Conservation (phyloP, 371 early-diverging fungal genomes). For the Rhizopus arrhizus region DNA sequence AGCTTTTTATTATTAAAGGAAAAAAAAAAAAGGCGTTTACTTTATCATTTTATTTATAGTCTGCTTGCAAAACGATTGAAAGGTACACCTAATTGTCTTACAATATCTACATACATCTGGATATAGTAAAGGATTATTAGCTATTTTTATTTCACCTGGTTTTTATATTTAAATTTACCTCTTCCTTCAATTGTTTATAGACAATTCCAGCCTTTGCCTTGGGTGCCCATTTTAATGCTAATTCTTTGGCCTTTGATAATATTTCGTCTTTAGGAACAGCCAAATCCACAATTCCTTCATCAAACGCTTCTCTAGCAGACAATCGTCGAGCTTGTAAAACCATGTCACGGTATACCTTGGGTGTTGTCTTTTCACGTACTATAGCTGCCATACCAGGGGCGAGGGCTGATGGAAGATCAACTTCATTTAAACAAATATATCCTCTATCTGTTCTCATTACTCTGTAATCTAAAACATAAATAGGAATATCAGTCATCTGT, state of each 20-base stretch:
- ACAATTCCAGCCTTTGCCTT: conserved; percentile 55
- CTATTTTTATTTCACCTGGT: background rate
- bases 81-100: conserved; percentile 25
- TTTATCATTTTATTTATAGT: conserved; percentile 22
- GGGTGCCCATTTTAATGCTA: conserved; percentile 62
- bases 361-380: conserved; percentile 62
- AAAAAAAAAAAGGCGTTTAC: no score
- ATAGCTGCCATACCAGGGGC: conserved; percentile 77
- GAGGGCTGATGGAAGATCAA: conserved; percentile 73
- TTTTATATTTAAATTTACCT: conserved; percentile 28
- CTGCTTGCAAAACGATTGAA: conserved; percentile 39
- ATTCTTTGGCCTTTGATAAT: conserved; percentile 52
- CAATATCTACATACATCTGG: conserved; percentile 37
- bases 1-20: no score
- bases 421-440: conserved; percentile 80
- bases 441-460: conserved; percentile 84
- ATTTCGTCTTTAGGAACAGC: conserved; percentile 54
- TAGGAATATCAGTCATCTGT: background rate
- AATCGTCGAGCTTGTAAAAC: conserved; percentile 71
- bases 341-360: conserved; percentile 62
- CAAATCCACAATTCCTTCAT: conserved; percentile 63
- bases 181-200: conserved; percentile 52
- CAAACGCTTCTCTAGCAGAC: conserved; percentile 64
- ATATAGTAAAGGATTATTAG: background rate
- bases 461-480: conserved; percentile 60